Base-by-base conservation (phyloP, 306 rosid species). In the Castanea crenata region DNA sequence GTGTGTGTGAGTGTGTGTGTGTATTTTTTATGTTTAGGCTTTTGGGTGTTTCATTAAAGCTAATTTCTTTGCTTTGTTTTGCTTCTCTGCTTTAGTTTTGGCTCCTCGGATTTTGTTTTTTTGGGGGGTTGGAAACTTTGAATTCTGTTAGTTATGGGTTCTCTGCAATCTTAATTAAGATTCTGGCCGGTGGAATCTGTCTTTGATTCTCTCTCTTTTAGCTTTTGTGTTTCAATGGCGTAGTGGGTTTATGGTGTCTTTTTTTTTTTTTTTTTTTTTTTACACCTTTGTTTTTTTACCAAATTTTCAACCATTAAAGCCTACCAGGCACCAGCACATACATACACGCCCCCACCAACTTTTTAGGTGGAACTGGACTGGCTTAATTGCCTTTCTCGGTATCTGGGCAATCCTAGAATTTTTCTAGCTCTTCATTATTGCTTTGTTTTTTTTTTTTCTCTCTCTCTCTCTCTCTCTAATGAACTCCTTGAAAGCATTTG, bases 351-450 rank as follows among this genome's bases (percentile, higher is more conserved):
- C 80, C 64, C 11, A 77, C 70, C 79, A 19, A 59, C 77, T 77
- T 84, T 82, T 68, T 75, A 35, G 77, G 56, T 70, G 25, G 27
- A 11, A 23, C 74, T 77, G 35, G 20, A 65, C 25, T 25, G 73
- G 58, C 20, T 76, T 63, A 63, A 61, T 32, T 76, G 80, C 81
- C 57, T 82, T 89, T 71, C 87, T 80, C 83, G 84, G 72, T 19
- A 61, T 19, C 76, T 52, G 71, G 44, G 84, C 79, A 84, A 84
- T 85, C 81, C 87, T 61, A 79, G 56, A 74, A 56, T 70, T 77
- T 74, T 67, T 83, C 49, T 4, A 76, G 74, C 78, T 79, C 74
- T 76, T 88, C 81, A 70, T 75, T 34, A 79, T 82, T 80, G 81
- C 87, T 64, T 76, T 49, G 82, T 82, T 76, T 27, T 68, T 58